Evolutionary conservation across 2,329 filamentous ascomycete species (phyloP).

Genomic region (Alternaria brassicae): DNA sequence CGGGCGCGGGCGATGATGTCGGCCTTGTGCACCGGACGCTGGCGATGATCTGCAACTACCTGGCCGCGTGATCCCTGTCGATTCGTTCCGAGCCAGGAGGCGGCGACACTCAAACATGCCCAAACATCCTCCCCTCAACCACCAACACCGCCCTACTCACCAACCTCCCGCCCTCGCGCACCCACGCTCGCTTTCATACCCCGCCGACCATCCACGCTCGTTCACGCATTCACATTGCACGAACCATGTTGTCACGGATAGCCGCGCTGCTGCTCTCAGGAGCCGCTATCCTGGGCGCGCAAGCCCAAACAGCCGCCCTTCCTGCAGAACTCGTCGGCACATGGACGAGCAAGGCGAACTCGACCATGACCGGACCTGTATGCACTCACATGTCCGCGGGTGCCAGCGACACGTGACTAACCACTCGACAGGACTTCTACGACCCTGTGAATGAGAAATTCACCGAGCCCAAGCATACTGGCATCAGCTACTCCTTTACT

Average conservation of each 20-base stretch:
- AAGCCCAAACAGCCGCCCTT: slow-evolving; percentile 41
- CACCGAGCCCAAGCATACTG: slow-evolving; percentile 69
- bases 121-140: slow-evolving; percentile 18
- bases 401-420: slow-evolving; percentile 17
- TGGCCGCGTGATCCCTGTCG: slow-evolving; percentile 31
- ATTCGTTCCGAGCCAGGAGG: slow-evolving; percentile 23
- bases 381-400: slow-evolving; percentile 19
- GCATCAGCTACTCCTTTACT: slow-evolving; percentile 78
- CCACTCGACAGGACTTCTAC: slow-evolving; percentile 66
- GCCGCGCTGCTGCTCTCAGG: slow-evolving; percentile 44
- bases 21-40: slow-evolving; percentile 21
- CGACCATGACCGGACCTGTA: slow-evolving; percentile 74
- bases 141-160: slow-evolving; percentile 8
- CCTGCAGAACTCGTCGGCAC: slow-evolving; percentile 66
- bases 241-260: slow-evolving; percentile 36
- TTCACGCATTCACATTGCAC: slow-evolving; percentile 5
- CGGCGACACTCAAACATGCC: slow-evolving; percentile 22
- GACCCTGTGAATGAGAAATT: slow-evolving; percentile 70
- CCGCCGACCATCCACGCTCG: slow-evolving; percentile 17
- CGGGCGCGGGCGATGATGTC: slow-evolving; percentile 26
- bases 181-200: slow-evolving; percentile 22
- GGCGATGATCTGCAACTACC: slow-evolving; percentile 41
- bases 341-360: slow-evolving; percentile 74
- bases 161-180: slow-evolving; percentile 10
- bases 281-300: slow-evolving; percentile 45